These are phyloP conservation scores for Fusarium sacchari DNA, from an alignment of 2,329 filamentous ascomycete species.

Conservation along the genomic window DNA sequence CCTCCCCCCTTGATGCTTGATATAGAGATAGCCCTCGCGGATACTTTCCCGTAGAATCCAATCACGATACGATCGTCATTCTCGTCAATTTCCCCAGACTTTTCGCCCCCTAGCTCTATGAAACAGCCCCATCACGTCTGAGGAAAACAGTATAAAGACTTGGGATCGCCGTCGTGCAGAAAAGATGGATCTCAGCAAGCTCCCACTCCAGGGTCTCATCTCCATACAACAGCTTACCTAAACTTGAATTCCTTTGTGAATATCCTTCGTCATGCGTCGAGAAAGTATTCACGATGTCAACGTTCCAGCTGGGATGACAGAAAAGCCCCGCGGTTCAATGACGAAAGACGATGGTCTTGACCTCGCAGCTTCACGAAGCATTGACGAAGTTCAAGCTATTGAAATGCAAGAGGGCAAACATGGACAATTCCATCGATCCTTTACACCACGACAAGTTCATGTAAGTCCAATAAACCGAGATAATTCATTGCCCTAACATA, in stretches of 20 bases:
- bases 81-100: not conserved
- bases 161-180: not conserved
- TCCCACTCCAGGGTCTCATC: not conserved
- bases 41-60: slow-evolving; percentile 28
- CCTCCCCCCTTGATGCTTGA: not conserved
- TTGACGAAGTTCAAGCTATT: slow-evolving; percentile 12
- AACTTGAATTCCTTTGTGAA: not conserved
- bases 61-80: not conserved
- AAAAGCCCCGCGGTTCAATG: slow-evolving; percentile 15
- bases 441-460: slow-evolving; percentile 34
- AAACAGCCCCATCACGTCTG: not conserved
- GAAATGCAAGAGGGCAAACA: slow-evolving; percentile 17
- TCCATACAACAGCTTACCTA: not conserved
- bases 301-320: not conserved
- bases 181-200: not conserved
- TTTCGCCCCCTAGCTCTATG: not conserved
- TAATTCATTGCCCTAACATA: too few species aligned
- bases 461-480: slow-evolving; percentile 1
- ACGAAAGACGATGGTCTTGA: slow-evolving; percentile 14
- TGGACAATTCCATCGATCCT: slow-evolving; percentile 36
- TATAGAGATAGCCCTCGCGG: slow-evolving; percentile 6
- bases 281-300: slow-evolving; percentile 16
- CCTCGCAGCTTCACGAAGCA: slow-evolving; percentile 4
- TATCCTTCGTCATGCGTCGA: slow-evolving; percentile 11
- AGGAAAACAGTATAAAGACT: slow-evolving; percentile 8